These are phyloP conservation scores for Hyphopichia fennica DNA, from an alignment of 1,139 yeast species.

Conservation along the genomic window DNA sequence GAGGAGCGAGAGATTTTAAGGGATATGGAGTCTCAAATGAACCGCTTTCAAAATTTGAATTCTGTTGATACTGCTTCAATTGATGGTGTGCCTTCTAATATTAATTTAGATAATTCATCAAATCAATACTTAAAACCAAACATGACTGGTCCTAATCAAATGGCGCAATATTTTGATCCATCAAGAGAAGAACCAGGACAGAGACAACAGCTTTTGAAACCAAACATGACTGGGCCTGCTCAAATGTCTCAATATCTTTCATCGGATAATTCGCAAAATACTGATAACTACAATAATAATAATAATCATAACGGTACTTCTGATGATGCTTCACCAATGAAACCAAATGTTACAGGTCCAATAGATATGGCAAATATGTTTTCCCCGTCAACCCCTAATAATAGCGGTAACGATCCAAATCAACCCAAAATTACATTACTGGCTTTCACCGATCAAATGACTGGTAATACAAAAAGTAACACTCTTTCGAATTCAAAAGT, in stretches of 20 bases:
- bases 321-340: slow-evolving; percentile 14
- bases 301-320: slow-evolving; percentile 2
- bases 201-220: slow-evolving; percentile 27
- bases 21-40: slow-evolving; percentile 67
- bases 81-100: slow-evolving; percentile 54
- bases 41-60: slow-evolving; percentile 61
- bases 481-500: slow-evolving; percentile 33
- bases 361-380: slow-evolving; percentile 37
- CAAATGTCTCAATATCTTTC: slow-evolving; percentile 32
- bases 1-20: slow-evolving; percentile 61
- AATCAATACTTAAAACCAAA: slow-evolving; percentile 43
- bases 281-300: neutral
- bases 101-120: slow-evolving; percentile 29
- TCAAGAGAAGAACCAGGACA: slow-evolving; percentile 19
- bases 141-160: slow-evolving; percentile 55
- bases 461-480: slow-evolving; percentile 42
- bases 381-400: slow-evolving; percentile 18
- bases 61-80: slow-evolving; percentile 66
- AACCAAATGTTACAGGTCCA: slow-evolving; percentile 42
- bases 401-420: slow-evolving; percentile 1
- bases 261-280: neutral
- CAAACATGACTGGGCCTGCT: slow-evolving; percentile 62
- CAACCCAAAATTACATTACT: slow-evolving; percentile 36
- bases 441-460: slow-evolving; percentile 47
- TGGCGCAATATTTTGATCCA: slow-evolving; percentile 18